Conservation (phyloP, 179 eudicot genomes). For the Spergularia azorica region DNA sequence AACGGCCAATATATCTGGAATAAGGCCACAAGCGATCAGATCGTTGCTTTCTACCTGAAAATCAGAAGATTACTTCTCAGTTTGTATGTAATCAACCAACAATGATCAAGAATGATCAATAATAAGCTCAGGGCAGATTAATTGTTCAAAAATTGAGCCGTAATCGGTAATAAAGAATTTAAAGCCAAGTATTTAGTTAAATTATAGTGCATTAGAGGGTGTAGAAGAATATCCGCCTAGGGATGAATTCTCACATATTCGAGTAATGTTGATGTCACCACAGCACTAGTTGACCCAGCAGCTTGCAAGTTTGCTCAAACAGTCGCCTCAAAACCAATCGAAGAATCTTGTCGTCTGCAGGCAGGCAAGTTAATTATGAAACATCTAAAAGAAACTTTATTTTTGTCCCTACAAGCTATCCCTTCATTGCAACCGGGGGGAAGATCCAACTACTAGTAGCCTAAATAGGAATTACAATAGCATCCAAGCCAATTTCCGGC, state of each 20-base stretch:
- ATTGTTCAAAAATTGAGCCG: background rate
- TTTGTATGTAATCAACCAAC: background rate
- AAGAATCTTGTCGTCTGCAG: conserved; percentile 88
- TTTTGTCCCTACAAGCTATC: background rate
- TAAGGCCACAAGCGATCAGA: conserved; percentile 87
- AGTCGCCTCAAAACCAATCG: conserved; percentile 94
- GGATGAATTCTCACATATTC: conserved; percentile 38
- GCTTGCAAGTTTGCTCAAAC: conserved; percentile 91
- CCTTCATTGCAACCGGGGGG: background rate
- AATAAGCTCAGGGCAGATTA: conserved; percentile 9
- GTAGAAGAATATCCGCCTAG: background rate
- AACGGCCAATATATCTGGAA: conserved; percentile 93
- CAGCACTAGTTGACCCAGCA: conserved; percentile 59
- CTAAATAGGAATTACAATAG: too few species aligned
- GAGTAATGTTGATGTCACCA: conserved; percentile 70
- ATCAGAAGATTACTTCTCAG: background rate
- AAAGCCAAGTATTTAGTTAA: background rate
- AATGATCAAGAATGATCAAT: background rate
- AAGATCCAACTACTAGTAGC: too few species aligned
- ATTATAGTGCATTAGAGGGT: background rate
- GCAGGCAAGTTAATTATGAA: conserved; percentile 4
- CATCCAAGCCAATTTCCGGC: too few species aligned
- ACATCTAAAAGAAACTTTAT: conserved; percentile 4
- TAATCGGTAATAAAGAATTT: too few species aligned
- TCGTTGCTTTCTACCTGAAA: conserved; percentile 94